Evolutionary conservation across 805 yeast genomes (phyloP).

Genomic region (Sugiyamaella marilandica): DNA sequence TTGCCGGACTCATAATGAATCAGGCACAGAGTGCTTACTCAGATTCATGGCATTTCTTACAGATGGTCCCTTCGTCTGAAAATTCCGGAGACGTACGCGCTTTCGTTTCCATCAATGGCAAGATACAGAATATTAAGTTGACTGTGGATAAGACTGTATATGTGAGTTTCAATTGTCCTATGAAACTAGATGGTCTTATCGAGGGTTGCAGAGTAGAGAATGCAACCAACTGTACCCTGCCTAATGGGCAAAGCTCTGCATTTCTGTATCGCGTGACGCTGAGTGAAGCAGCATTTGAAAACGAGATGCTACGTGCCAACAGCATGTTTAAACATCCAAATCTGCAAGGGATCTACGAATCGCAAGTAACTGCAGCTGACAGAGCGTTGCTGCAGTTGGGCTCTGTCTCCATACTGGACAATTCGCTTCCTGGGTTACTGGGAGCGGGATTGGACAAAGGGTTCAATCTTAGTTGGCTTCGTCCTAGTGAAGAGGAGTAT

Average conservation of each 20-base stretch:
- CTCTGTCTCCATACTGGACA: slow-evolving; percentile 61
- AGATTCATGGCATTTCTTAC: slow-evolving; percentile 80
- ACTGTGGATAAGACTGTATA: slow-evolving; percentile 71
- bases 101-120: slow-evolving; percentile 60
- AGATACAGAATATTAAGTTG: slow-evolving; percentile 67
- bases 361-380: slow-evolving; percentile 60
- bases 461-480: slow-evolving; percentile 56
- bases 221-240: slow-evolving; percentile 53
- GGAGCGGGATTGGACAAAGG: slow-evolving; percentile 85
- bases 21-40: slow-evolving; percentile 72
- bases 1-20: slow-evolving; percentile 64
- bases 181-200: slow-evolving; percentile 39
- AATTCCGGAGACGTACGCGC: slow-evolving; percentile 75
- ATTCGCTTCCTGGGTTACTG: slow-evolving; percentile 69
- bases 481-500: slow-evolving; percentile 41
- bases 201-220: slow-evolving; percentile 53
- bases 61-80: slow-evolving; percentile 41
- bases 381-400: slow-evolving; percentile 80
- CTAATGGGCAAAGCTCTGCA: slow-evolving; percentile 53
- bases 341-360: slow-evolving; percentile 70
- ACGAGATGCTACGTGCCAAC: slow-evolving; percentile 52
- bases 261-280: slow-evolving; percentile 59
- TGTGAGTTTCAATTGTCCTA: slow-evolving; percentile 45
- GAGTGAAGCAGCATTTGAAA: slow-evolving; percentile 58
- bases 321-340: slow-evolving; percentile 59